Percentiles rank a stretch among this genome's conserved stretches.
Conservation (phyloP, 495 filamentous ascomycete genomes). For the Xanthoparmelia taractica region DNA sequence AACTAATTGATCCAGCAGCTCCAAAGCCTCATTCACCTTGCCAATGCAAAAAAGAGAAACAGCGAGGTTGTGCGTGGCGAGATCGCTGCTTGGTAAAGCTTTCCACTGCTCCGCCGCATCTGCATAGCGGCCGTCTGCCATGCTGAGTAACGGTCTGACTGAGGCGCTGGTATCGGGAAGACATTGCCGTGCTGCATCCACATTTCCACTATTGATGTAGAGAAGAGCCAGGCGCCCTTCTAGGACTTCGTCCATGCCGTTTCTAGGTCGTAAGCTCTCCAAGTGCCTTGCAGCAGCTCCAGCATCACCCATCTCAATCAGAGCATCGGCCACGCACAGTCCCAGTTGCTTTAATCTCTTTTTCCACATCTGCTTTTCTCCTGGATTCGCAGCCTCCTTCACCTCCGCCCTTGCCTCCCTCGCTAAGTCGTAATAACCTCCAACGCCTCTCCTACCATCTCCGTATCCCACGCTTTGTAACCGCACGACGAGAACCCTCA, state of each 20-base stretch:
- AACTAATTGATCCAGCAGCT: conserved; percentile 56
- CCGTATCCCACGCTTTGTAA: conserved; percentile 78
- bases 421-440: conserved; percentile 80
- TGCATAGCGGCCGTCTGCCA: conserved; percentile 69
- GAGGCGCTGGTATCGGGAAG: conserved; percentile 31
- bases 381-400: conserved; percentile 28
- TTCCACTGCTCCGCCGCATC: conserved; percentile 56
- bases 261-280: conserved; percentile 31
- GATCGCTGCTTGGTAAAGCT: conserved; percentile 41
- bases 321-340: conserved; percentile 63
- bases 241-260: conserved; percentile 26
- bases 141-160: conserved; percentile 57
- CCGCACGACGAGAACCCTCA: conserved; percentile 71
- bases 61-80: conserved; percentile 70
- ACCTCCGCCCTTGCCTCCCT: conserved; percentile 59
- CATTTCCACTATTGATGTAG: conserved; percentile 67
- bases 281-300: conserved; percentile 67
- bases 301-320: conserved; percentile 88
- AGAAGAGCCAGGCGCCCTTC: conserved; percentile 54
- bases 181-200: conserved; percentile 53
- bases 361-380: conserved; percentile 56
- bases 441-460: conserved; percentile 76
- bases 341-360: conserved; percentile 64
- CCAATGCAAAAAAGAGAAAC: conserved; percentile 78
- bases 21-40: conserved; percentile 53